Base-by-base conservation (phyloP, 1,284 basidiomycete genomes). In the Retiboletus fuscus region DNA sequence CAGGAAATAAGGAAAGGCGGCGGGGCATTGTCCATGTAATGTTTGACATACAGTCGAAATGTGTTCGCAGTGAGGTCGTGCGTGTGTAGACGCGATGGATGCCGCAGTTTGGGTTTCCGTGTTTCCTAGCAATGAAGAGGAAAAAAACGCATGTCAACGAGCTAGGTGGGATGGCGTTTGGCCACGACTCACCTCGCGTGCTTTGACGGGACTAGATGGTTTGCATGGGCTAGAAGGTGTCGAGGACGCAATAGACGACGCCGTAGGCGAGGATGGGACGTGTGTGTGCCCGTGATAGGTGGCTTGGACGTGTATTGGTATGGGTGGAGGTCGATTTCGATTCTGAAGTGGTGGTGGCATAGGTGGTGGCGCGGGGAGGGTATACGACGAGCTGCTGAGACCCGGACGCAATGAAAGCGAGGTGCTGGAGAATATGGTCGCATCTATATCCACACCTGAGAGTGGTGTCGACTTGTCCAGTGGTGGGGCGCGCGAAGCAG, bases 11-110 rank as follows among this genome's bases (percentile, higher is more conserved):
- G 39, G 28, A 67, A 72, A 3, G 58, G 65, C 11, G 71, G 72
- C 3, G 78, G 80, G 0, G 79, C 80, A 73, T 90, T 85, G 76
- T 92, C 90, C 90, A 94, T 91, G 79, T 90, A 94, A 73, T 94
- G 90, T 74, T 92, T 93, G 71, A 94, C 75, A 76, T 94, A 93
- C 57, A 93, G 87, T 18, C 91, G 87, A 79, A 94, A 93, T 0
- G 89, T 91, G 70, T 90, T 90, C 11, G 84, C 85, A 2, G 88
- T 93, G 49, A 94, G 86, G 69, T 93, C 91, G 24, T 85, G 84
- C 0, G 89, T 87, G 65, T 87, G 90, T 26, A 94, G 80, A 46
- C 90, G 85, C 1, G 90, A 90, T 2, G 92, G 93, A 79, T 94
- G 92, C 47, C 91, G 89, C 46, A 94, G 83, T 72, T 86, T 87